Conservation (phyloP, 2,329 filamentous ascomycete species). For the Diaporthe vexans region DNA sequence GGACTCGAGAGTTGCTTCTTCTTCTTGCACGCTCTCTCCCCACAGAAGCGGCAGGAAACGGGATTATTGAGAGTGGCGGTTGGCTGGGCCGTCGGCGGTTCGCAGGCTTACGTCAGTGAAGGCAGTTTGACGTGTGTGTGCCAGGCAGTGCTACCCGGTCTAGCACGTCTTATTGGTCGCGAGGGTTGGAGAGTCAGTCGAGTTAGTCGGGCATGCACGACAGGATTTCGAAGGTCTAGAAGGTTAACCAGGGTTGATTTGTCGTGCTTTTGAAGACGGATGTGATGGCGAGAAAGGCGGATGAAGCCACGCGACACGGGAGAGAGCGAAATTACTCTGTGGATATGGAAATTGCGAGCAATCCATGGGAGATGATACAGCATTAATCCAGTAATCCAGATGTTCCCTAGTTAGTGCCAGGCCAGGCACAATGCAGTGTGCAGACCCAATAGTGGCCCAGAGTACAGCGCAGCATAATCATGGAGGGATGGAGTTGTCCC, state of each 20-base stretch:
- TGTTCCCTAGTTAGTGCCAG: slow-evolving; percentile 21
- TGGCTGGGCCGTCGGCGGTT: neutral
- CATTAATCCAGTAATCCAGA: slow-evolving; percentile 12
- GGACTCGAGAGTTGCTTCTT: slow-evolving; percentile 11
- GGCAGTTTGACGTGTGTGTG: slow-evolving; percentile 16
- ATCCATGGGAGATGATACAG: slow-evolving; percentile 39
- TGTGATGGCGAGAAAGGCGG: slow-evolving; percentile 10
- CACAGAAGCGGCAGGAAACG: neutral
- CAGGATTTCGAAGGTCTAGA: no score
- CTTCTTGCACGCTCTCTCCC: neutral
- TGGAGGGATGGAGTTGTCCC: neutral
- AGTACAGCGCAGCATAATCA: slow-evolving; percentile 8
- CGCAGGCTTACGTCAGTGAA: slow-evolving; percentile 33
- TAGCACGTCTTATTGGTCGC: slow-evolving; percentile 14
- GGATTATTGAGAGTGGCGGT: neutral
- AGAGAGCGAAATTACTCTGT: slow-evolving; percentile 42
- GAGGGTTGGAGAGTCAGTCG: neutral
- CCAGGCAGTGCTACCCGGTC: neutral
- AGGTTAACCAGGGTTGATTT: slow-evolving; percentile 11
- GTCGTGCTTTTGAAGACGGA: slow-evolving; percentile 29
- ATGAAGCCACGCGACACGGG: slow-evolving; percentile 34
- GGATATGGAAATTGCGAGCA: slow-evolving; percentile 41
- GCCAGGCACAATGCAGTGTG: slow-evolving; percentile 21
- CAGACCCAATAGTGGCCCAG: neutral
- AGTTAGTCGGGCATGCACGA: neutral